Evolutionary conservation across 805 yeast genomes (phyloP).

Genomic region (Myxozyma mucilagina): DNA sequence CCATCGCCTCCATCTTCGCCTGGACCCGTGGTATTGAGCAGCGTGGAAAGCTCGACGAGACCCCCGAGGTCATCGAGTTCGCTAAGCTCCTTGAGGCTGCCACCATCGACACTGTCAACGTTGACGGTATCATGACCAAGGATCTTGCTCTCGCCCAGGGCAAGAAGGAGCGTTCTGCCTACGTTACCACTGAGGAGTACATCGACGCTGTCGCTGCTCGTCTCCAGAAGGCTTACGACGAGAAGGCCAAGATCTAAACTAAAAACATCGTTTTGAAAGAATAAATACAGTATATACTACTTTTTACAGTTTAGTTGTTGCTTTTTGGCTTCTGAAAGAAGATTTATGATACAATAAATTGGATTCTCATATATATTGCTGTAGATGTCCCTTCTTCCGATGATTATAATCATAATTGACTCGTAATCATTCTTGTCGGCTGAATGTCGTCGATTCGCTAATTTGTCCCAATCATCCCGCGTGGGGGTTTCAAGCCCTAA

Average conservation of each 20-base stretch:
- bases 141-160: slow-evolving; percentile 91
- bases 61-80: slow-evolving; percentile 81
- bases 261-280: neutral
- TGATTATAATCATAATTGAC: too few species aligned
- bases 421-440: too few species aligned
- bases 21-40: slow-evolving; percentile 94
- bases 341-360: too few species aligned
- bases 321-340: neutral
- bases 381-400: too few species aligned
- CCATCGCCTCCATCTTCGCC: slow-evolving; percentile 95
- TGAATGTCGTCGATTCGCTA: too few species aligned
- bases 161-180: slow-evolving; percentile 74
- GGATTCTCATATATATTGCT: too few species aligned
- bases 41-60: slow-evolving; percentile 84
- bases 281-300: neutral
- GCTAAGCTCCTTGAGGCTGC: slow-evolving; percentile 80
- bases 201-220: slow-evolving; percentile 63
- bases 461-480: too few species aligned
- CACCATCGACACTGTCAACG: slow-evolving; percentile 78
- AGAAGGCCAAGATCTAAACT: slow-evolving; percentile 16
- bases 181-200: slow-evolving; percentile 91
- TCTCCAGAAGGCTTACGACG: slow-evolving; percentile 23
- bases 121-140: slow-evolving; percentile 90
- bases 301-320: neutral
- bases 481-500: too few species aligned